Conservation (phyloP, 2,329 filamentous ascomycete genomes). For the Penicillium sp. region DNA sequence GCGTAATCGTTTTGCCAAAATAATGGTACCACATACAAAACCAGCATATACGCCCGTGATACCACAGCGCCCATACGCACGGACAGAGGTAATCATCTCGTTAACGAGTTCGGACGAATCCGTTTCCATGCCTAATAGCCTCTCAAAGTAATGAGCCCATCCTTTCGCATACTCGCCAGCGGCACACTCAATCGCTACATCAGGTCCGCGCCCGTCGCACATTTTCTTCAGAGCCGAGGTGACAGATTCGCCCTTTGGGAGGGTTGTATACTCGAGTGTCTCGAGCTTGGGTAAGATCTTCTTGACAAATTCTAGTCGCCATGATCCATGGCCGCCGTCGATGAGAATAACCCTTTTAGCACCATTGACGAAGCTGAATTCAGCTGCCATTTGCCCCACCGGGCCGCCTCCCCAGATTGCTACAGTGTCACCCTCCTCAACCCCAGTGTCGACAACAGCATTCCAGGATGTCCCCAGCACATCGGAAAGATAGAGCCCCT, state of each 20-base stretch:
- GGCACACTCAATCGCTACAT: slow-evolving; percentile 70
- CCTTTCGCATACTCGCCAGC: slow-evolving; percentile 64
- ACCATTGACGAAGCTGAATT: slow-evolving; percentile 68
- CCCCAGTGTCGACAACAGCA: slow-evolving; percentile 76
- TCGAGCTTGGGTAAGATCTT: slow-evolving; percentile 65
- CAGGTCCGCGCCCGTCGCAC: slow-evolving; percentile 66
- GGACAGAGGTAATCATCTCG: slow-evolving; percentile 53
- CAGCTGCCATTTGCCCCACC: slow-evolving; percentile 75
- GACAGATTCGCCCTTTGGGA: slow-evolving; percentile 64
- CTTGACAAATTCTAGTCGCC: slow-evolving; percentile 68
- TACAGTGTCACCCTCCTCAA: slow-evolving; percentile 74
- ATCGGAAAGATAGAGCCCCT: slow-evolving; percentile 77
- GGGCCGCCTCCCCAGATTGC: slow-evolving; percentile 84
- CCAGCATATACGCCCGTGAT: slow-evolving; percentile 70
- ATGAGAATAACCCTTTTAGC: slow-evolving; percentile 76
- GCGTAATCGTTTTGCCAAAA: neutral
- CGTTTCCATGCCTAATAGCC: slow-evolving; percentile 69
- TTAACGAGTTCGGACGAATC: slow-evolving; percentile 71
- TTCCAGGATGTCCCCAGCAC: slow-evolving; percentile 79
- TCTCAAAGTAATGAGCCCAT: slow-evolving; percentile 62
- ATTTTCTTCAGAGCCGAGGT: slow-evolving; percentile 72
- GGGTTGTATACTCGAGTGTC: slow-evolving; percentile 67
- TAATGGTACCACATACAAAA: neutral
- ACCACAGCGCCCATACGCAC: slow-evolving; percentile 65
- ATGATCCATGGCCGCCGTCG: slow-evolving; percentile 64